Conservation (phyloP, 2,329 filamentous ascomycete species). For the Neonectria neomacrospora region DNA sequence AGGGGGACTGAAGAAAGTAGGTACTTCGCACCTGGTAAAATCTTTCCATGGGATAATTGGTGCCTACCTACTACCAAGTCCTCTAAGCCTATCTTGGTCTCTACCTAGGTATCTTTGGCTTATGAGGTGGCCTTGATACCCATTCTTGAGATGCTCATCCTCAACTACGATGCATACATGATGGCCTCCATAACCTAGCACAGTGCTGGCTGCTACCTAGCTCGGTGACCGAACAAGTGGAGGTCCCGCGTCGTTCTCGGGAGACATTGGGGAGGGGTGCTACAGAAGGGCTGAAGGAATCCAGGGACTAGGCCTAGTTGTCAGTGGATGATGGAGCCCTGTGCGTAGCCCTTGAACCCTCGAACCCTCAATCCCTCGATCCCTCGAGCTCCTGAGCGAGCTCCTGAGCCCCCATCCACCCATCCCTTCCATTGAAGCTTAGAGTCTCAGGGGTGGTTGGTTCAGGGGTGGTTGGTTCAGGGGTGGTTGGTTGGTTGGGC, state of each 20-base stretch:
- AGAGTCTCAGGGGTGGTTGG: constrained; percentile 9
- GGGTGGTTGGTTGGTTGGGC: constrained; percentile 15
- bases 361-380: not conserved
- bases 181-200: no score
- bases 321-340: constrained; percentile 12
- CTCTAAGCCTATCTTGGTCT: no score
- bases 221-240: no score
- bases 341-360: not conserved
- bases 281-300: constrained; percentile 14
- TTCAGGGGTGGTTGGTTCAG: constrained; percentile 15
- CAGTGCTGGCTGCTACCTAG: no score
- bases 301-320: constrained; percentile 23
- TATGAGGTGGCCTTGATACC: no score
- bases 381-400: not conserved
- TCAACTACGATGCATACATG: no score
- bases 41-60: no score
- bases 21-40: no score
- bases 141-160: no score
- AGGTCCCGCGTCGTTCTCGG: no score
- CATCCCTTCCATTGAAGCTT: constrained; percentile 16
- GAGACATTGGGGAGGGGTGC: constrained; percentile 19
- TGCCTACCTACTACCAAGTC: no score
- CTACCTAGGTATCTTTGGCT: no score
- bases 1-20: not conserved
- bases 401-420: not conserved